phyloP scores from a whole-genome alignment of 164 flowering plant species.

The Berberis thunbergii region DNA sequence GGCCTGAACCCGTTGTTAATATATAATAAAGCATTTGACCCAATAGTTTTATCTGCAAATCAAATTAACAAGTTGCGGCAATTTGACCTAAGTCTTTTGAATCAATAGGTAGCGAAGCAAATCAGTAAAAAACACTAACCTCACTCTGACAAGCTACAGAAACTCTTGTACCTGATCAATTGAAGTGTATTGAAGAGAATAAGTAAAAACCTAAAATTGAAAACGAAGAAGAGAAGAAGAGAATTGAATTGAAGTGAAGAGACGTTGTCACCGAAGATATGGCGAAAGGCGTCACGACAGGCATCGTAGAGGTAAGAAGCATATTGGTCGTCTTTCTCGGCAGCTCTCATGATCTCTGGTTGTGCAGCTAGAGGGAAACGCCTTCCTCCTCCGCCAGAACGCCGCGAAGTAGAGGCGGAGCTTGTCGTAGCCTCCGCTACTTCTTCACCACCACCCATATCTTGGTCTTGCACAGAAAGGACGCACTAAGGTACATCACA shows the following conservation, averaged over 20 bases:
- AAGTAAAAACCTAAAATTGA: not conserved
- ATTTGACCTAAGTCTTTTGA: not conserved
- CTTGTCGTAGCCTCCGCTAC: not conserved
- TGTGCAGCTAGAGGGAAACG: conserved; percentile 32
- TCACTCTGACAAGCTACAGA: conserved; percentile 86
- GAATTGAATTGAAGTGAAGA: not conserved
- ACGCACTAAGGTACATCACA: too few relatives aligned
- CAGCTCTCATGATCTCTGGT: conserved; percentile 98
- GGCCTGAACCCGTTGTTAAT: conserved; percentile 94
- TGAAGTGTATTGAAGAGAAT: not conserved
- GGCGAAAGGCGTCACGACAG: conserved; percentile 94
- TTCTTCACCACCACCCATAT: not conserved
- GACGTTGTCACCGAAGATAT: conserved; percentile 63
- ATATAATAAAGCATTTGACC: conserved; percentile 95
- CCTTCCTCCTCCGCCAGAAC: not conserved
- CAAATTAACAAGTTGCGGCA: not conserved
- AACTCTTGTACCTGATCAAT: conserved; percentile 64
- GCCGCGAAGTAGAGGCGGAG: not conserved
- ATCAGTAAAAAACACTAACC: conserved; percentile 31
- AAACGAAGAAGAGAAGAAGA: not conserved
- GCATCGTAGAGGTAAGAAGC: conserved; percentile 89
- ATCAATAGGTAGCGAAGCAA: not conserved
- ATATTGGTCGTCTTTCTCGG: conserved; percentile 96
- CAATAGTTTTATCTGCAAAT: conserved; percentile 71
- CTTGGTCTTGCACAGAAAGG: too few relatives aligned